Base-by-base conservation (phyloP, 176 grass and related monocot species). In the Panicum miliaceum region DNA sequence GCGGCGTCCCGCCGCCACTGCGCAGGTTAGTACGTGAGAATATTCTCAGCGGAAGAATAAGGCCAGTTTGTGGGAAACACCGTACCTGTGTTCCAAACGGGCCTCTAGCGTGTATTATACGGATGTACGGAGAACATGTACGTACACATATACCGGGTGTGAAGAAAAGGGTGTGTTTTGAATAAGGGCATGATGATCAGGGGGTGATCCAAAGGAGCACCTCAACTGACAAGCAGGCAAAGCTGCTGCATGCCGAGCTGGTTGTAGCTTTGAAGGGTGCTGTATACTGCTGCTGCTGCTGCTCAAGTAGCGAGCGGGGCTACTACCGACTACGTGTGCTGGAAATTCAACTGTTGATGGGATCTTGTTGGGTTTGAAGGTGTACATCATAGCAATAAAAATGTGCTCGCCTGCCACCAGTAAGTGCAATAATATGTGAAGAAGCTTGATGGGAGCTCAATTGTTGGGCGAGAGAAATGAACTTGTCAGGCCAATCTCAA, bases 101-200 rank as follows among this genome's bases (percentile, higher is more conserved):
- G 14, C 14, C 2, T 16, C 4, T 15, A 29, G 46, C 18, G 29
- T 32, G n/a, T n/a, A n/a, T 6, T 75, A 32, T 75, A 75, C 26
- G 45, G 13, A 14, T 52, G 50, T 19, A n/a, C n/a, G n/a, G n/a
- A n/a, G n/a, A n/a, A 52, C 50, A 52, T 51, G 34, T 37, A 46
- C 41, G 20, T 26, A 14, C 50, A 52, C 43, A 27, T 20, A 50
- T 66, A 34, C 18, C 5, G n/a, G 8, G 61, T 26, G 25, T 73
- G 14, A 48, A 9, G 2, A 47, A n/a, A 19, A 18, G 14, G 18
- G 45, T 16, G 2, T 73, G 54, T 62, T 38, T 18, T 64, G 43
- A 76, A 84, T 67, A 76, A 84, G 35, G 61, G 72, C 60, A 57
- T 32, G 29, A 32, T 57, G 61, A 42, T 53, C 81, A 71, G 80